Evolutionary conservation across 192 early-diverging fungal genomes (phyloP).

Genomic region (Gaertneriomyces sp.): DNA sequence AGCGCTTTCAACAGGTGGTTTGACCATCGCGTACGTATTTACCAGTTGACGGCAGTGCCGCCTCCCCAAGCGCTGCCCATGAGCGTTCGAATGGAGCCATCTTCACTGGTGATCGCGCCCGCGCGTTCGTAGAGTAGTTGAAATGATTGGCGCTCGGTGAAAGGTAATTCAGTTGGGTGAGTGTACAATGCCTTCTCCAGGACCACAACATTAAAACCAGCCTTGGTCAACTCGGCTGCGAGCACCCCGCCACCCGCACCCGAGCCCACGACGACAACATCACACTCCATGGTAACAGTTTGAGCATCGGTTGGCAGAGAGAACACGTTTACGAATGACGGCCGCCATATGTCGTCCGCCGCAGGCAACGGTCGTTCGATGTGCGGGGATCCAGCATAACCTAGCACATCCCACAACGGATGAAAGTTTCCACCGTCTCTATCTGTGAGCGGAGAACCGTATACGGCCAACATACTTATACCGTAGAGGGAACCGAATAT

Average conservation of each 20-base stretch:
- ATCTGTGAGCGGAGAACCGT: slow-evolving; percentile 3
- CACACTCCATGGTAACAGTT: slow-evolving; percentile 31
- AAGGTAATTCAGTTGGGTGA: slow-evolving; percentile 48
- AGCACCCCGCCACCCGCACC: slow-evolving; percentile 67
- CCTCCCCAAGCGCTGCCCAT: slow-evolving; percentile 72
- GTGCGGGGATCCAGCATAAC: slow-evolving; percentile 54
- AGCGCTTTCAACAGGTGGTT: slow-evolving; percentile 33
- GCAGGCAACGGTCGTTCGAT: slow-evolving; percentile 35
- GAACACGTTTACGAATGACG: slow-evolving; percentile 52
- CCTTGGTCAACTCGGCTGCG: slow-evolving; percentile 62
- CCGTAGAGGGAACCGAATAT: slow-evolving; percentile 29
- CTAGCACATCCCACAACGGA: slow-evolving; percentile 42
- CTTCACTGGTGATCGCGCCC: slow-evolving; percentile 44
- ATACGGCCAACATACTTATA: slow-evolving; percentile 23
- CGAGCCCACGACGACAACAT: slow-evolving; percentile 67
- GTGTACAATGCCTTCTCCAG: slow-evolving; percentile 69
- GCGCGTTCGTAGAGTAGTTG: slow-evolving; percentile 54
- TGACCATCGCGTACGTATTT: slow-evolving; percentile 35
- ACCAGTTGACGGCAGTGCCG: slow-evolving; percentile 72
- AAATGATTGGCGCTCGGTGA: slow-evolving; percentile 50
- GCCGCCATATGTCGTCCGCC: slow-evolving; percentile 41
- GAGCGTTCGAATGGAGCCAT: slow-evolving; percentile 52
- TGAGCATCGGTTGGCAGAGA: slow-evolving; percentile 12
- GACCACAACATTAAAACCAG: slow-evolving; percentile 66
- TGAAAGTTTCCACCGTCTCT: slow-evolving; percentile 4